These are phyloP conservation scores for Rhynchosporium graminicola DNA, from an alignment of 2,329 filamentous ascomycete species.

Conservation along the genomic window DNA sequence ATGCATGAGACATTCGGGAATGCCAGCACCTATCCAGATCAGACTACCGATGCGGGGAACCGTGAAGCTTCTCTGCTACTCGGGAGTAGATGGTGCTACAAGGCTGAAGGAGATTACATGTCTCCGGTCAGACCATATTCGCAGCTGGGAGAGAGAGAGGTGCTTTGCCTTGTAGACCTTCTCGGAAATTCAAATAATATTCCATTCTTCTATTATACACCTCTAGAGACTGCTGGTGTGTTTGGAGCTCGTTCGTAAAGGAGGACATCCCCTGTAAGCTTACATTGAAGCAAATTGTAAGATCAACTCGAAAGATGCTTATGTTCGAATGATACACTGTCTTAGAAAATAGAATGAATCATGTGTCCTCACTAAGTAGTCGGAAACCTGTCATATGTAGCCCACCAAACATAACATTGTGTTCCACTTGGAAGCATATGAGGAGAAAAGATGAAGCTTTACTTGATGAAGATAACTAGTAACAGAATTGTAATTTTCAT, in stretches of 20 bases:
- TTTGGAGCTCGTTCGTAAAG: too few species aligned
- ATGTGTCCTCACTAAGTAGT: not conserved
- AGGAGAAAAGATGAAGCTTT: not conserved
- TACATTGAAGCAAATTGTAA: too few species aligned
- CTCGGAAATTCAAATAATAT: not conserved
- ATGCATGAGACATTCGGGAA: conserved; percentile 5
- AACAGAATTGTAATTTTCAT: not conserved
- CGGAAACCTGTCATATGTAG: not conserved
- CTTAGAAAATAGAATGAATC: too few species aligned
- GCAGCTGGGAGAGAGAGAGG: not conserved
- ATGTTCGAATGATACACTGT: too few species aligned
- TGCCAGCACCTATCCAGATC: not conserved
- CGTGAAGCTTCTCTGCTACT: not conserved
- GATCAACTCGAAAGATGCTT: too few species aligned
- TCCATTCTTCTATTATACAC: not conserved
- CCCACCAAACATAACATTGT: too few species aligned
- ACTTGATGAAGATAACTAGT: not conserved
- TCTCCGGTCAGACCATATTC: not conserved
- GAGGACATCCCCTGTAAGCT: too few species aligned
- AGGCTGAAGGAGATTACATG: not conserved
- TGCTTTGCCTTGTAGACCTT: not conserved
- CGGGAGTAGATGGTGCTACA: not conserved
- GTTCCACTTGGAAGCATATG: not conserved
- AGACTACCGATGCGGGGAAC: conserved; percentile 4
- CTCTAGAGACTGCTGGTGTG: too few species aligned